Evolutionary conservation across 1,284 basidiomycete genomes (phyloP).

Genomic region (Fistulina hepatica): DNA sequence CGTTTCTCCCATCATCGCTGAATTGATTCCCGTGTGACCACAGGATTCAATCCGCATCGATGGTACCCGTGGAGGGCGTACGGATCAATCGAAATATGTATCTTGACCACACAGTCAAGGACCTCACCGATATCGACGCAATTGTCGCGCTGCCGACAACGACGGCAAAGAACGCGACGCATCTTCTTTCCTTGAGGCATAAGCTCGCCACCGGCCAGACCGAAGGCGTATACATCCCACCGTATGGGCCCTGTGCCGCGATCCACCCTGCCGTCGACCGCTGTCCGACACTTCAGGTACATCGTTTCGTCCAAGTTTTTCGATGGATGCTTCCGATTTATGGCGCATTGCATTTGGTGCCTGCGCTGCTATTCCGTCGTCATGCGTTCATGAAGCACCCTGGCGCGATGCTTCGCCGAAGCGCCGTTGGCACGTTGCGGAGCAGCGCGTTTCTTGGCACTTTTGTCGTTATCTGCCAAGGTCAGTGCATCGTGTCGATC

Average conservation of each 20-base stretch:
- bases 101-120: conserved; percentile 39
- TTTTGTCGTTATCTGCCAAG: conserved; percentile 81
- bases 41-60: conserved; percentile 43
- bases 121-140: conserved; percentile 44
- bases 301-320: conserved; percentile 75
- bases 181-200: conserved; percentile 24
- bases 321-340: conserved; percentile 83
- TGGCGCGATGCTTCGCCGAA: conserved; percentile 48
- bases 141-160: conserved; percentile 38
- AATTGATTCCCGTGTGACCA: conserved; percentile 32
- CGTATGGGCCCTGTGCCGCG: conserved; percentile 49
- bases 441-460: conserved; percentile 84
- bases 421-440: conserved; percentile 65
- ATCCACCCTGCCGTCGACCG: conserved; percentile 74
- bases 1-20: not conserved
- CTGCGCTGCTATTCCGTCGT: conserved; percentile 69
- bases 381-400: conserved; percentile 52
- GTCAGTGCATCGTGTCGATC: conserved; percentile 36
- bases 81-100: conserved; percentile 54
- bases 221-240: conserved; percentile 46
- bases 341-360: conserved; percentile 84
- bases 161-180: conserved; percentile 30
- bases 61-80: conserved; percentile 51
- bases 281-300: conserved; percentile 57
- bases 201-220: conserved; percentile 12